Evolutionary conservation across 139 green algal genomes (phyloP).

Genomic region (Chlamydomonas sphaeroides): DNA sequence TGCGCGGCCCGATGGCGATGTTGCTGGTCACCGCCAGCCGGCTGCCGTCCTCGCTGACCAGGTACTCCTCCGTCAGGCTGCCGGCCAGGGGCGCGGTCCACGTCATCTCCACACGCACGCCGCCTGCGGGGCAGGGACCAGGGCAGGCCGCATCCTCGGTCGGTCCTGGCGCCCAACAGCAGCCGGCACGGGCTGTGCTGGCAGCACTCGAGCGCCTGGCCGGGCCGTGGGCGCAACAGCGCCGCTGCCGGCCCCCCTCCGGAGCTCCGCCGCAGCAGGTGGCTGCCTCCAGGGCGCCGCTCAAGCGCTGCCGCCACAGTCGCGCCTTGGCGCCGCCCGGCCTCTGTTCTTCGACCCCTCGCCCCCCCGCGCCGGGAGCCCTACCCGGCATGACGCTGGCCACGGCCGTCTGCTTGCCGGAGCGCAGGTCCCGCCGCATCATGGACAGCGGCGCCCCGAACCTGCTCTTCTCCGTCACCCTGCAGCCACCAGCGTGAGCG

Average conservation of each 20-base stretch:
- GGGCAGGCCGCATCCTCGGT: too few species aligned
- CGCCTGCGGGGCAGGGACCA: too few species aligned
- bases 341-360: too few species aligned
- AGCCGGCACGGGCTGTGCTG: too few species aligned
- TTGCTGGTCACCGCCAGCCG: slow-evolving; percentile 15
- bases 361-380: neutral
- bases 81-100: slow-evolving; percentile 37
- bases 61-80: slow-evolving; percentile 18
- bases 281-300: too few species aligned
- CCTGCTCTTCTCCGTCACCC: slow-evolving; percentile 38
- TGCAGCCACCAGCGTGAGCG: too few species aligned
- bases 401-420: slow-evolving; percentile 19
- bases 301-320: too few species aligned
- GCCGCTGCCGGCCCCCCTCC: too few species aligned
- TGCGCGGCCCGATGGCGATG: slow-evolving; percentile 7
- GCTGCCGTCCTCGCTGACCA: slow-evolving; percentile 22
- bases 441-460: slow-evolving; percentile 18
- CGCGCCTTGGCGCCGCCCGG: too few species aligned
- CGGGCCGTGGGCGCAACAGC: too few species aligned
- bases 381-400: slow-evolving; percentile 11
- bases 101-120: slow-evolving; percentile 43
- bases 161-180: neutral
- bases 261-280: too few species aligned
- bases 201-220: too few species aligned
- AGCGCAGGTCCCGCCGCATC: slow-evolving; percentile 44